These are phyloP conservation scores for Mortierella sp. DNA, from an alignment of 371 early-diverging fungal species.

Conservation along the genomic window DNA sequence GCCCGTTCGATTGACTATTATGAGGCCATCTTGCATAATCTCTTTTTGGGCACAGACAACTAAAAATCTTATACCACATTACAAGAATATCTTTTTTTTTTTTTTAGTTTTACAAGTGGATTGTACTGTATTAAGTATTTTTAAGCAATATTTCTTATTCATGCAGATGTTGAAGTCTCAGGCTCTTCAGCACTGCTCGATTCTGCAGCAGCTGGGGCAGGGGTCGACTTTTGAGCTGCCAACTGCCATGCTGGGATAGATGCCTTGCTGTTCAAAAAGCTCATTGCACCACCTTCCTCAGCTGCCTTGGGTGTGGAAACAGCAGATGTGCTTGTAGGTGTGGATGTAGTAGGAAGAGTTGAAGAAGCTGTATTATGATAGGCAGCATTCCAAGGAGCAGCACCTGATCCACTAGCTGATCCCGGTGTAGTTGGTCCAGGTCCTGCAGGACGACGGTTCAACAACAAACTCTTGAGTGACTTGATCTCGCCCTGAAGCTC, in stretches of 20 bases:
- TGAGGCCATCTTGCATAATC: too few relatives aligned
- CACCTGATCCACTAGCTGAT: constrained; percentile 21
- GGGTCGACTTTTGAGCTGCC: constrained; percentile 58
- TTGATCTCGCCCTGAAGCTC: constrained; percentile 95
- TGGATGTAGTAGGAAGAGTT: constrained; percentile 18
- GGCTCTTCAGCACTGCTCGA: constrained; percentile 26
- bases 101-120: background rate
- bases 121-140: background rate
- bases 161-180: constrained; percentile 27
- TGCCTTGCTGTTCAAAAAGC: constrained; percentile 55
- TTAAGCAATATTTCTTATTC: background rate
- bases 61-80: too few relatives aligned
- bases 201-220: constrained; percentile 15
- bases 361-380: constrained; percentile 12
- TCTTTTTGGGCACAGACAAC: too few relatives aligned
- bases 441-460: constrained; percentile 74
- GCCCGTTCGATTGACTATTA: too few relatives aligned
- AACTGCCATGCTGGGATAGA: constrained; percentile 89
- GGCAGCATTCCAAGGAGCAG: constrained; percentile 37
- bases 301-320: constrained; percentile 18
- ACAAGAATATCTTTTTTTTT: background rate
- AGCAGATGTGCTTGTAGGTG: constrained; percentile 16
- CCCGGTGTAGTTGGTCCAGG: constrained; percentile 24
- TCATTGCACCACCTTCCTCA: constrained; percentile 35
- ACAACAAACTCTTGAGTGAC: constrained; percentile 87